Conservation (phyloP, 805 yeast species). For the Kurtzmaniella fragi region DNA sequence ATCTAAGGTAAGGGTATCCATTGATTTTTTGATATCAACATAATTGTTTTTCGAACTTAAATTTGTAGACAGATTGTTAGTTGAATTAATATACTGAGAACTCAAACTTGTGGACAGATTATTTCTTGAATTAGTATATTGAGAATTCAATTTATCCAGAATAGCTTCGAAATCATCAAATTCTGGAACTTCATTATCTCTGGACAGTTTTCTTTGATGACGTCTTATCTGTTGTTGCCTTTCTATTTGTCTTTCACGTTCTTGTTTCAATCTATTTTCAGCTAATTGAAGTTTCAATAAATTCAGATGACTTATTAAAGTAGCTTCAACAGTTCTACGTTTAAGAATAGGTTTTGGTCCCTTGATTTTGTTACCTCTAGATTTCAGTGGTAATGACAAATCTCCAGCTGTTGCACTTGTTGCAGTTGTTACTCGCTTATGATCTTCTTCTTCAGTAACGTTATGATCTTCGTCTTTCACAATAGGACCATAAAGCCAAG, state of each 20-base stretch:
- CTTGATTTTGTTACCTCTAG: conserved; percentile 15
- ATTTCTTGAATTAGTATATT: conserved; percentile 21
- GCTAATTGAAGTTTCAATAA: conserved; percentile 37
- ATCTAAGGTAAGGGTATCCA: no score
- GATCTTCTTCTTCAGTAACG: conserved; percentile 15
- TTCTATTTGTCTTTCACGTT: conserved; percentile 22
- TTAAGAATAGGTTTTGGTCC: conserved; percentile 79
- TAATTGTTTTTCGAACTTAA: no score
- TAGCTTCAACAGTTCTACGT: conserved; percentile 79
- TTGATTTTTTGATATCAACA: no score
- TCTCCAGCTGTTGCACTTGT: conserved; percentile 42
- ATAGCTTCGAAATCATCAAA: conserved; percentile 41
- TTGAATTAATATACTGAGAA: no score
- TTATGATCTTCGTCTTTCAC: conserved; percentile 39
- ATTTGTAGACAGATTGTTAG: no score
- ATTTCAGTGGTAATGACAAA: conserved; percentile 28
- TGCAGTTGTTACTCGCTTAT: conserved; percentile 23
- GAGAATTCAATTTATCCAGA: conserved; percentile 37
- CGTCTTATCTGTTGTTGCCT: conserved; percentile 10
- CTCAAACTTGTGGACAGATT: conserved; percentile 16
- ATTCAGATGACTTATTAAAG: conserved; percentile 60
- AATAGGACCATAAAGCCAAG: conserved; percentile 96
- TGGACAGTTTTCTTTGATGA: conserved; percentile 4
- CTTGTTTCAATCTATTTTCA: conserved; percentile 28
- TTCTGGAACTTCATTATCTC: conserved; percentile 29